These are phyloP conservation scores for Schoenoplectus tabernaemontani DNA, from an alignment of 202 grass and related monocot species.

Conservation along the genomic window DNA sequence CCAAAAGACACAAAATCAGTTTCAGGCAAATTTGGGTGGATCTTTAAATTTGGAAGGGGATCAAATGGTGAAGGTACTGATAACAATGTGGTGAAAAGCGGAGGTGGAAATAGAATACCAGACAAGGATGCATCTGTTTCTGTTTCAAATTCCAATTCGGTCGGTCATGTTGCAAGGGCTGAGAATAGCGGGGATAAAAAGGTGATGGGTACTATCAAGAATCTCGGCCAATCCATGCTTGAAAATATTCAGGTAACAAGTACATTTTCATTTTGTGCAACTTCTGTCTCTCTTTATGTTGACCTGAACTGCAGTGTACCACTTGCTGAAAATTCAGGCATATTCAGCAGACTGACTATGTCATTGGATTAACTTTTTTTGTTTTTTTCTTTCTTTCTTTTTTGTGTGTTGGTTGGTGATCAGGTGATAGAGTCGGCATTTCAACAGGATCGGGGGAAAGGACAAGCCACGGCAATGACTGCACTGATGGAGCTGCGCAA, in stretches of 20 bases:
- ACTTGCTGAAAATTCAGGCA: too few relatives aligned
- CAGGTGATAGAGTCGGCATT: conserved; percentile 94
- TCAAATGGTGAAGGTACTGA: conserved; percentile 27
- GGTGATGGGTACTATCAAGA: conserved; percentile 57
- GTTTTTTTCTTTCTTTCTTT: too few relatives aligned
- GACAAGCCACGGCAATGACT: conserved; percentile 56
- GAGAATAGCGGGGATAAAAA: conserved; percentile 58
- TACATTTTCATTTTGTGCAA: not conserved
- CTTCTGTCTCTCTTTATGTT: too few relatives aligned
- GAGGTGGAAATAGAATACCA: conserved; percentile 11
- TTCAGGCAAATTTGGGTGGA: conserved; percentile 64
- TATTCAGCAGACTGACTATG: too few relatives aligned
- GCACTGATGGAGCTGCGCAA: conserved; percentile 91
- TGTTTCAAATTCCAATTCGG: conserved; percentile 15
- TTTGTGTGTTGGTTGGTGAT: not conserved
- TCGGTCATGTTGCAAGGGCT: conserved; percentile 25
- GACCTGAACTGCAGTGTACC: not conserved
- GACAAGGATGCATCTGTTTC: conserved; percentile 4
- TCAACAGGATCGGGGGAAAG: conserved; percentile 80
- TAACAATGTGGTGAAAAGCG: conserved; percentile 37
- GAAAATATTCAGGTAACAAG: conserved; percentile 92
- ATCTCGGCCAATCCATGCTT: conserved; percentile 93
- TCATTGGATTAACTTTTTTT: too few relatives aligned
- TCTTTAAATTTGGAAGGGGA: conserved; percentile 60
- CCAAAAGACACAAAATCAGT: conserved; percentile 46